Evolutionary conservation across 495 filamentous ascomycete species (phyloP), one percentile per base, ranked within the genome.

Genomic region (Penicillium egyptiacum): DNA sequence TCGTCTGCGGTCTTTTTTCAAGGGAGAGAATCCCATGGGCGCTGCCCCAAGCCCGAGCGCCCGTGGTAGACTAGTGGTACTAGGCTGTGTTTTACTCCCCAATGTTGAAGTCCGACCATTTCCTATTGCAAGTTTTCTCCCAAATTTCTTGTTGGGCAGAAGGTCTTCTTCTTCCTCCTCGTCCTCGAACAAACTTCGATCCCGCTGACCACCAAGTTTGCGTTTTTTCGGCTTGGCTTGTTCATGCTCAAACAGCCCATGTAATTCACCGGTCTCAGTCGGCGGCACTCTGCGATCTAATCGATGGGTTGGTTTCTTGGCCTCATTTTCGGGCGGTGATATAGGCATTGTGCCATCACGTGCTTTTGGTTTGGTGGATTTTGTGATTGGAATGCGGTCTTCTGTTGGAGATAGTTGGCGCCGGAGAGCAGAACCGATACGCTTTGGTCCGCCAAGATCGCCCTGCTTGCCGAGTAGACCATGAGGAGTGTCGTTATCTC

Each of bases 1-100:
- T 52, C 75, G 74, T 67, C 82, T 87, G 62, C 83, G 84, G 60
- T 94, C 86, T 72, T 81, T 84, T 75, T 96, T 96, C 53, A 96
- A 70, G 6, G 92, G 92, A 37, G 87, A 90, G 69, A 96, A 95
- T 25, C 75, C 72, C 50, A 74, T 67, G 56, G 81, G 73, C 16
- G 67, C 65, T 19, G 67, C 66, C 20, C 66, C 70, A 46, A 70
- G 69, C n/a, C 60, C 63, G 14, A 65, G 58, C 17, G 31, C 50
- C 22, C 55, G 59, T 37, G 49, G 52, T 26, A 63, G 35, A 28
- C 55, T 53, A 14, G 45, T 40, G 58, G 52, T 45, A 37, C 55
- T 47, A 57, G 67, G 60, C 59, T 66, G 35, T 62, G 57, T 56
- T 31, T 56, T 42, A 37, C 50, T 58, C 31, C 61, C 54, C 17